Conservation (phyloP, 441 rosid genomes). For the Biscutella auriculata region DNA sequence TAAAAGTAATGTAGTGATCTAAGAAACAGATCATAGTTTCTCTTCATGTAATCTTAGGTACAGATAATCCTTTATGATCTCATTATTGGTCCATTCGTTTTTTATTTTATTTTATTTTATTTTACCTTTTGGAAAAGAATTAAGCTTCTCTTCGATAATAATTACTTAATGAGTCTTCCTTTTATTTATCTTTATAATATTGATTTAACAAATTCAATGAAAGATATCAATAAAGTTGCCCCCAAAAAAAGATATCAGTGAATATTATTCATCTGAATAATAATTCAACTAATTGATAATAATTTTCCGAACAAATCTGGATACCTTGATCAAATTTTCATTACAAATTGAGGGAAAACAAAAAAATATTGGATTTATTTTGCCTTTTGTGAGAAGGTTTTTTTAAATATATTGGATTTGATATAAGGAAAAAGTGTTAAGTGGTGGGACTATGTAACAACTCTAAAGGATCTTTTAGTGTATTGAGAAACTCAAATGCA, state of each 20-base stretch:
- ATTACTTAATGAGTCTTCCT: too few relatives aligned
- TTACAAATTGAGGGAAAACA: too few relatives aligned
- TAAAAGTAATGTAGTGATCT: slow-evolving; percentile 15
- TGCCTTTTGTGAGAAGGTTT: too few relatives aligned
- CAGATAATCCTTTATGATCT: slow-evolving; percentile 21
- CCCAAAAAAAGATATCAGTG: too few relatives aligned
- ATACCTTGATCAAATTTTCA: too few relatives aligned
- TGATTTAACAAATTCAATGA: too few relatives aligned
- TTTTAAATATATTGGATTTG: slow-evolving; percentile 2
- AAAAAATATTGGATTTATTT: too few relatives aligned
- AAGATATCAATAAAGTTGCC: neutral
- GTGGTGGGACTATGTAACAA: slow-evolving; percentile 23
- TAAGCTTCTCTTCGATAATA: neutral
- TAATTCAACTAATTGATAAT: too few relatives aligned
- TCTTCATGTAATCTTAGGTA: slow-evolving; percentile 19
- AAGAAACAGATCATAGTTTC: slow-evolving; percentile 20
- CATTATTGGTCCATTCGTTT: slow-evolving; percentile 18
- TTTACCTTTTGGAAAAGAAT: neutral
- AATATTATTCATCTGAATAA: neutral
- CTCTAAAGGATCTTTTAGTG: slow-evolving; percentile 19
- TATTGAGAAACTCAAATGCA: slow-evolving; percentile 13
- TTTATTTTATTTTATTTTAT: neutral
- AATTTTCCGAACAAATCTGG: too few relatives aligned
- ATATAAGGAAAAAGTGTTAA: neutral
- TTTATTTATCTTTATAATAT: too few relatives aligned